Conservation (phyloP, 495 filamentous ascomycete genomes). For the Pyrenopolyporus hunteri region DNA sequence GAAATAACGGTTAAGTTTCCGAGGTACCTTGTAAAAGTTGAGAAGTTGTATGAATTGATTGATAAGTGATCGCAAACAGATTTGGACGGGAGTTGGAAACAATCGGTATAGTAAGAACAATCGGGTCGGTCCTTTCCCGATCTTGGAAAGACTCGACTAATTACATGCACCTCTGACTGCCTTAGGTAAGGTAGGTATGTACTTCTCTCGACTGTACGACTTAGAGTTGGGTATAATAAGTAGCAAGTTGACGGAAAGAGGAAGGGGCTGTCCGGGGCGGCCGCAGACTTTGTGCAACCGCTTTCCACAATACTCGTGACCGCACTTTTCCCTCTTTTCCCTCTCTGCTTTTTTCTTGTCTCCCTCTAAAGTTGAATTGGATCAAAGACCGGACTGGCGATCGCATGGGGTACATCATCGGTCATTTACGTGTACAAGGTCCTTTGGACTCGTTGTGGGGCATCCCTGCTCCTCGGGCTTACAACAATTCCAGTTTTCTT, state of each 20-base stretch:
- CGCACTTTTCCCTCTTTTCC: background rate
- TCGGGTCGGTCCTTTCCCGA: conserved; percentile 33
- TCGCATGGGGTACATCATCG: conserved; percentile 14
- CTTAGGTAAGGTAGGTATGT: too few species aligned
- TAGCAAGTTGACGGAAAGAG: conserved; percentile 20
- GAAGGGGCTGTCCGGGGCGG: background rate
- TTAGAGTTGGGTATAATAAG: background rate
- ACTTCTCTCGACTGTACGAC: too few species aligned
- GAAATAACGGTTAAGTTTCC: background rate
- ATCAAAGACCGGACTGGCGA: conserved; percentile 16
- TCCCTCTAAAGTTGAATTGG: conserved; percentile 5
- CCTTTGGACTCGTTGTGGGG: conserved; percentile 30
- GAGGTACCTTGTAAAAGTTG: too few species aligned
- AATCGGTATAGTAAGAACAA: conserved; percentile 15
- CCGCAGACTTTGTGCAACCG: background rate
- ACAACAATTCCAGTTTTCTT: conserved; percentile 32
- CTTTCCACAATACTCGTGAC: background rate
- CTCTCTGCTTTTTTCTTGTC: background rate
- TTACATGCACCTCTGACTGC: too few species aligned
- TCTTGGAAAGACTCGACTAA: background rate
- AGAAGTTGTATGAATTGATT: background rate
- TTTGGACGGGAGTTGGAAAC: conserved; percentile 1
- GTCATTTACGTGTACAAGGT: conserved; percentile 31
- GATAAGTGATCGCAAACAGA: conserved; percentile 7
- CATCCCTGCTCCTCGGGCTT: conserved; percentile 20